Base-by-base conservation (phyloP, 2,329 filamentous ascomycete species). In the Fusarium scirpi region DNA sequence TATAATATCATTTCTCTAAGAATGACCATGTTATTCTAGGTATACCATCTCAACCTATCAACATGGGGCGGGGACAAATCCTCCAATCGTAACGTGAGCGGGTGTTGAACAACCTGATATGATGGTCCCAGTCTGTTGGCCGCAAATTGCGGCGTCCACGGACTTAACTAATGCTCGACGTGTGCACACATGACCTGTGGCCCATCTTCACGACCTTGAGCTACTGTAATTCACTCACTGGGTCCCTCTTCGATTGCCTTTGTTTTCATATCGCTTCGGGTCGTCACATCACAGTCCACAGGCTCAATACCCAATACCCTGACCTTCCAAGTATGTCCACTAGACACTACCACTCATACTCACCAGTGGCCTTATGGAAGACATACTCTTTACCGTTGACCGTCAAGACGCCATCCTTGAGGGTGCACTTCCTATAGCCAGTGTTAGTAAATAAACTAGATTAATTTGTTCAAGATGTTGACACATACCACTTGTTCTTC, bases 301-400 rank as follows among this genome's bases (percentile, higher is more conserved):
- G 18, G 43, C 48, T 64, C 46, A 29, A 55, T 24, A 41, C 60
- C 53, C 52, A 56, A 64, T 65, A 58, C 24, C 45, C 40, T 27
- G 38, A 13, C 22, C 29, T 52, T 53, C 46, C 53, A 43, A 53
- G 32, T 54, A 45, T 38, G 25, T 25, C 54, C 29, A 12, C 18
- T 32, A 29, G 34, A 16, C 47, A 29, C 61, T 88, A 99, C 96
- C 96, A 99, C 82, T 99, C 96, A 74, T 98, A 98, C 82, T 98
- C 96, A 76, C 96, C 96, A 47, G 92, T 94, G 25, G 94, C 96
- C 83, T 98, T 98, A 85, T 97, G 94, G 84, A 99, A 99, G 71
- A 99, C 92, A 78, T 97, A 97, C 81, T 99, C 96, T 82, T 93
- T 97, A 73, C 94, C 93, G 73, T 95, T 94, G 40, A 97, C 94